Conservation (phyloP, 2,329 filamentous ascomycete genomes). For the Trichoderma citrinoviride region DNA sequence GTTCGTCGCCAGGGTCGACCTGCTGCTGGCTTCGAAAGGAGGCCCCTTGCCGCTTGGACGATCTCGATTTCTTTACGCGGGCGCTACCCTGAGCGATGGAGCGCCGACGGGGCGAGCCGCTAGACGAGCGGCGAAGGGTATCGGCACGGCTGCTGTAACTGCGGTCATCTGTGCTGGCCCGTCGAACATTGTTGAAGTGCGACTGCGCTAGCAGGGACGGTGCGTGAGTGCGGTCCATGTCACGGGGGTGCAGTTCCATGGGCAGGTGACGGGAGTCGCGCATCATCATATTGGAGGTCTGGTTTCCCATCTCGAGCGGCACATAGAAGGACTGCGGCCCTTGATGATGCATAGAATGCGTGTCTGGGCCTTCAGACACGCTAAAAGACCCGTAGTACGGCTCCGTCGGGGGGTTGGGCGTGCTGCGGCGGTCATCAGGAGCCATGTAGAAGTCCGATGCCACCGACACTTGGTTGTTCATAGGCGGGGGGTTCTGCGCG, state of each 20-base stretch:
- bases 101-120: conserved; percentile 32
- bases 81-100: conserved; percentile 24
- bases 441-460: conserved; percentile 39
- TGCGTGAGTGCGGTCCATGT: conserved; percentile 24
- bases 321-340: conserved; percentile 31
- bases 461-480: conserved; percentile 40
- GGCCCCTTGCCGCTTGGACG: conserved; percentile 21
- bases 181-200: conserved; percentile 27
- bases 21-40: conserved; percentile 20
- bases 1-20: conserved; percentile 32
- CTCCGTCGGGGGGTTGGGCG: conserved; percentile 36
- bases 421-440: conserved; percentile 37
- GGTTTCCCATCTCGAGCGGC: conserved; percentile 30
- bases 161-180: conserved; percentile 28
- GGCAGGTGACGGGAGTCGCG: conserved; percentile 26
- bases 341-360: conserved; percentile 27
- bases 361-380: conserved; percentile 35
- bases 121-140: conserved; percentile 26
- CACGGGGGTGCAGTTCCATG: conserved; percentile 30
- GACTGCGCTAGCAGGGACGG: conserved; percentile 28
- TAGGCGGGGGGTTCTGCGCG: conserved; percentile 46
- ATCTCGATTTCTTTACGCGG: conserved; percentile 31
- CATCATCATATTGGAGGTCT: conserved; percentile 29
- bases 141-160: conserved; percentile 8
- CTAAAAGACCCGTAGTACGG: conserved; percentile 39